Conservation (phyloP, 78 protist genomes). For the Emiliania huxleyi region DNA sequence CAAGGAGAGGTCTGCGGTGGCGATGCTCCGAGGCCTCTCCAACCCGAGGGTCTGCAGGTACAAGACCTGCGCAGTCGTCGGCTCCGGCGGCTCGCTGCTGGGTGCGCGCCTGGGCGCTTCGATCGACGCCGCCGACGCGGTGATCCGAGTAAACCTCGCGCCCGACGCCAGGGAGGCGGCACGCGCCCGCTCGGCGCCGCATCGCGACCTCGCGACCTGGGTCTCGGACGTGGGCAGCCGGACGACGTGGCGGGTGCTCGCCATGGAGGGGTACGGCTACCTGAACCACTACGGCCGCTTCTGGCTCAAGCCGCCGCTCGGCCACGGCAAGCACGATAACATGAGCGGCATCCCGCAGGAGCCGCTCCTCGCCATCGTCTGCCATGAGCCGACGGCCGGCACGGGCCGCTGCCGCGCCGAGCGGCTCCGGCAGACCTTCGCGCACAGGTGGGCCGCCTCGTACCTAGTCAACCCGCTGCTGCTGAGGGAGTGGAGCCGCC, state of each 20-base stretch:
- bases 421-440: not conserved
- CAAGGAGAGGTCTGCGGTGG: not conserved
- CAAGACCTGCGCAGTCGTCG: not conserved
- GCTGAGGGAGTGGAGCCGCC: not conserved
- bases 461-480: not conserved
- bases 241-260: conserved; percentile 10
- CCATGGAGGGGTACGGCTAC: conserved; percentile 7
- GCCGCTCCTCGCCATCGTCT: not conserved
- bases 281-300: not conserved
- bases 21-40: not conserved
- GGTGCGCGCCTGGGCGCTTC: not conserved
- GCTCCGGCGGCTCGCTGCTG: not conserved
- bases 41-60: not conserved
- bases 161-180: not conserved
- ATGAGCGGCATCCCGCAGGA: not conserved
- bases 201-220: not conserved
- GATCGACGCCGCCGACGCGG: conserved; percentile 14
- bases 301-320: not conserved
- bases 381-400: not conserved
- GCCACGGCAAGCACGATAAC: not conserved
- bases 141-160: not conserved
- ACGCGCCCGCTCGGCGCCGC: not conserved
- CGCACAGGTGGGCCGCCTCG: not conserved
- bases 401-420: conserved; percentile 9
- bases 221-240: not conserved